Evolutionary conservation across 148 eudicot species (phyloP).

Genomic region (Rhododendron mucronatum): DNA sequence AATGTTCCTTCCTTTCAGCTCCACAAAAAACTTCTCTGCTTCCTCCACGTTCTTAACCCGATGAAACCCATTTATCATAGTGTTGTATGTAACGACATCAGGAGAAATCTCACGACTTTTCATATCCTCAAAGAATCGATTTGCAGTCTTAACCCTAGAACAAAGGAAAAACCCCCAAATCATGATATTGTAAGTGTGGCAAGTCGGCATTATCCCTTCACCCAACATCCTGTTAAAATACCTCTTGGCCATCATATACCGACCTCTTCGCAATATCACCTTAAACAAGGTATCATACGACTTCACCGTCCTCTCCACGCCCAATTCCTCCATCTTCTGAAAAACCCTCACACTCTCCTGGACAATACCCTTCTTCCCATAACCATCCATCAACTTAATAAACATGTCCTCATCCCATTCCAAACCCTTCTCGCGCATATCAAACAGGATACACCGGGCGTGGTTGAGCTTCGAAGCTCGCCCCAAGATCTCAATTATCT

Average conservation of each 20-base stretch:
- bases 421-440: slow-evolving; percentile 72
- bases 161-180: slow-evolving; percentile 92
- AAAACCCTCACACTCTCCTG: slow-evolving; percentile 85
- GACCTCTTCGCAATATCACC: slow-evolving; percentile 72
- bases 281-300: slow-evolving; percentile 75
- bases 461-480: slow-evolving; percentile 67
- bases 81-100: slow-evolving; percentile 82
- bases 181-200: slow-evolving; percentile 66
- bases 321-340: slow-evolving; percentile 69
- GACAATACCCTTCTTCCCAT: slow-evolving; percentile 72
- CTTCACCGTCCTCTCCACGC: slow-evolving; percentile 51
- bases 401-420: slow-evolving; percentile 83
- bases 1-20: slow-evolving; percentile 84
- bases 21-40: slow-evolving; percentile 75
- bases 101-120: slow-evolving; percentile 60
- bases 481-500: slow-evolving; percentile 71
- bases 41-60: slow-evolving; percentile 68
- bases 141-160: slow-evolving; percentile 50
- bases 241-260: slow-evolving; percentile 95
- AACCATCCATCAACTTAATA: slow-evolving; percentile 72
- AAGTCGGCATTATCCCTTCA: slow-evolving; percentile 73
- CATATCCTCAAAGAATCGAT: slow-evolving; percentile 86
- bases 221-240: slow-evolving; percentile 81
- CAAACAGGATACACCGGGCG: slow-evolving; percentile 76
- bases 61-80: slow-evolving; percentile 70